These are phyloP conservation scores for Fusarium setosum DNA, from an alignment of 2,329 filamentous ascomycete species.

Conservation along the genomic window DNA sequence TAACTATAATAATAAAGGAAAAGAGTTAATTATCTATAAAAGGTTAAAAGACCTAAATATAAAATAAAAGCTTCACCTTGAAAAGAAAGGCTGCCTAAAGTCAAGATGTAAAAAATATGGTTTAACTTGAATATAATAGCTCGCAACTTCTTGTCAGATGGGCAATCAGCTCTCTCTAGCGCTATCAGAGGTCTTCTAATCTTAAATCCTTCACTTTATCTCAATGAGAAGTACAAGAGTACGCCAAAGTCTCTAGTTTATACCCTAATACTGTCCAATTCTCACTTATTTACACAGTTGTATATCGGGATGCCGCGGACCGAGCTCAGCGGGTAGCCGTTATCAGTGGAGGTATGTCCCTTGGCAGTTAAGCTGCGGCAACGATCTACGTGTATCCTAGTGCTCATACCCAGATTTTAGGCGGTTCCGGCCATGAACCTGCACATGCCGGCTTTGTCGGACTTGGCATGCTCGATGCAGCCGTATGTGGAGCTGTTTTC, in stretches of 20 bases:
- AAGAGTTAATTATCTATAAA: too few relatives aligned
- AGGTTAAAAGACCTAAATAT: too few relatives aligned
- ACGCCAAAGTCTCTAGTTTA: not conserved
- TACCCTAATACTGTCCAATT: not conserved
- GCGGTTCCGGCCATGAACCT: slow-evolving; percentile 8
- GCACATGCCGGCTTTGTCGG: slow-evolving; percentile 9
- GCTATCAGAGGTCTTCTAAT: not conserved
- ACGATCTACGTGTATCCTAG: not conserved
- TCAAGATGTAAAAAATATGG: too few relatives aligned
- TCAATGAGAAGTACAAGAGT: not conserved
- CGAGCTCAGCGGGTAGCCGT: not conserved
- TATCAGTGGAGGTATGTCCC: not conserved
- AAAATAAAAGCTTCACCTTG: too few relatives aligned
- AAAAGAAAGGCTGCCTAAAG: too few relatives aligned
- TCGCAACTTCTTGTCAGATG: not conserved
- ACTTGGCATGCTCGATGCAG: slow-evolving; percentile 6
- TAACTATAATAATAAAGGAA: too few relatives aligned
- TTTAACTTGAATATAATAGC: not conserved
- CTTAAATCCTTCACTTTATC: not conserved
- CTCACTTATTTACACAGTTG: not conserved
- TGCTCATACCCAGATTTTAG: not conserved
- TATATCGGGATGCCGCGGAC: not conserved
- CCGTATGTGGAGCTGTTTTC: slow-evolving; percentile 13
- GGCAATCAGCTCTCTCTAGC: not conserved
- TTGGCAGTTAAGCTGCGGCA: not conserved